Conservation (phyloP, 163 green algal species). For the Dunaliella salina region DNA sequence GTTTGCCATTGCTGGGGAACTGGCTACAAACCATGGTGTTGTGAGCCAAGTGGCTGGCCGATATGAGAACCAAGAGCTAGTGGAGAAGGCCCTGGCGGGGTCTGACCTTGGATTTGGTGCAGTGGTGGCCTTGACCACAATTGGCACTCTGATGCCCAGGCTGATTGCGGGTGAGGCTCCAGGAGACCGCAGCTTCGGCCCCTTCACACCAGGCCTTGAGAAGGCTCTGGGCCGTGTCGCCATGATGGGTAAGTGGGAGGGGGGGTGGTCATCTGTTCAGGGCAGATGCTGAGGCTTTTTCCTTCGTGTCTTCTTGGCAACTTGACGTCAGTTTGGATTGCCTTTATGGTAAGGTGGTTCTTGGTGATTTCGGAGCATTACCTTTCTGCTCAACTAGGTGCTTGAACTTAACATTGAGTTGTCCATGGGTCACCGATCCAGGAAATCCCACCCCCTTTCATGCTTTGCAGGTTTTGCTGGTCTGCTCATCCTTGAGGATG, state of each 20-base stretch:
- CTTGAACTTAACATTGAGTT: not conserved
- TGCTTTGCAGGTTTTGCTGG: constrained; percentile 16
- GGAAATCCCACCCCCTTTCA: not conserved
- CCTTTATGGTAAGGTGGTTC: not conserved
- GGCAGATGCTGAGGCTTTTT: not conserved
- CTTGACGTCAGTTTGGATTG: not conserved
- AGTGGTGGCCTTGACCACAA: constrained; percentile 30
- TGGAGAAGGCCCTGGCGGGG: constrained; percentile 22
- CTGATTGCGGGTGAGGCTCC: constrained; percentile 13
- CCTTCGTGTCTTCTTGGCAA: not conserved
- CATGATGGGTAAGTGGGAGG: constrained; percentile 12
- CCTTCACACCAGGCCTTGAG: constrained; percentile 34
- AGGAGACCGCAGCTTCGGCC: constrained; percentile 24
- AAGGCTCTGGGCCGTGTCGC: constrained; percentile 24
- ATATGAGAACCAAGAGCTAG: constrained; percentile 24
- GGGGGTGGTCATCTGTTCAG: not conserved
- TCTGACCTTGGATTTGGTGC: constrained; percentile 23
- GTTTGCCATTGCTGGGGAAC: constrained; percentile 10
- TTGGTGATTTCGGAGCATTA: too few species aligned
- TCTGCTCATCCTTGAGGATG: constrained; percentile 25
- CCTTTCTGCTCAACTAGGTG: too few species aligned
- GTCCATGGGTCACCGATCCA: not conserved
- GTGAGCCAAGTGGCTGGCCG: constrained; percentile 21
- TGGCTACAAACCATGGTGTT: constrained; percentile 18
- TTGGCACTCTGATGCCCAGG: constrained; percentile 34